phyloP scores from a whole-genome alignment of 2,329 filamentous ascomycete genomes.

The Chaetothyriales sp. region DNA sequence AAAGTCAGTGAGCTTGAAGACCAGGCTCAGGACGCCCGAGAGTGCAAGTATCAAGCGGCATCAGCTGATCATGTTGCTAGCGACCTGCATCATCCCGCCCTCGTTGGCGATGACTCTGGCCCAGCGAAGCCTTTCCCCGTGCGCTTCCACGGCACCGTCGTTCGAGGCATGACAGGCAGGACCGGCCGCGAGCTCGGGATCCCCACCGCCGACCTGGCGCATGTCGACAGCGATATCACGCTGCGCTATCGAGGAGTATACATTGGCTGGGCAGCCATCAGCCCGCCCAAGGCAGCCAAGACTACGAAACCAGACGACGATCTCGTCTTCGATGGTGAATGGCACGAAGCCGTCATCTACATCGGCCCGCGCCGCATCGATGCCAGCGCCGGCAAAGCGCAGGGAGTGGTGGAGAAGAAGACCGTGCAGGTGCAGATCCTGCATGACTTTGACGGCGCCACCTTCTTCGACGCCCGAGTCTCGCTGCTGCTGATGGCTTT shows the following conservation, averaged over 20 bases:
- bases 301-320: slow-evolving; percentile 10
- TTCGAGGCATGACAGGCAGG: slow-evolving; percentile 28
- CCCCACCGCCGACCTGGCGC: slow-evolving; percentile 40
- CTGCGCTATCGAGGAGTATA: slow-evolving; percentile 46
- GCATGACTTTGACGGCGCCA: slow-evolving; percentile 32
- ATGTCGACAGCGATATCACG: slow-evolving; percentile 38
- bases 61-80: not conserved
- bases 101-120: slow-evolving; percentile 37
- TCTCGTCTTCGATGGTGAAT: slow-evolving; percentile 27
- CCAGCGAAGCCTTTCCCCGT: slow-evolving; percentile 41
- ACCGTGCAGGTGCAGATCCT: slow-evolving; percentile 41
- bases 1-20: slow-evolving; percentile 21
- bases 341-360: slow-evolving; percentile 46
- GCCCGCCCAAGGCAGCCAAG: slow-evolving; percentile 19
- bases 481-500: slow-evolving; percentile 47
- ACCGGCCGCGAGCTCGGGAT: slow-evolving; percentile 29
- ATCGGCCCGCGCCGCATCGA: slow-evolving; percentile 28
- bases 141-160: slow-evolving; percentile 35
- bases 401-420: slow-evolving; percentile 34
- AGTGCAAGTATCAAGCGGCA: not conserved
- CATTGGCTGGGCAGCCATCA: slow-evolving; percentile 46
- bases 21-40: not conserved
- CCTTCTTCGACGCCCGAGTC: slow-evolving; percentile 32
- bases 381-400: slow-evolving; percentile 30
- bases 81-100: slow-evolving; percentile 16